A percentile compares a stretch with the other conserved stretches of the same genome.
These are phyloP conservation scores for Cucurbita ficifolia DNA, from an alignment of 306 rosid genomes.

Conservation along the genomic window DNA sequence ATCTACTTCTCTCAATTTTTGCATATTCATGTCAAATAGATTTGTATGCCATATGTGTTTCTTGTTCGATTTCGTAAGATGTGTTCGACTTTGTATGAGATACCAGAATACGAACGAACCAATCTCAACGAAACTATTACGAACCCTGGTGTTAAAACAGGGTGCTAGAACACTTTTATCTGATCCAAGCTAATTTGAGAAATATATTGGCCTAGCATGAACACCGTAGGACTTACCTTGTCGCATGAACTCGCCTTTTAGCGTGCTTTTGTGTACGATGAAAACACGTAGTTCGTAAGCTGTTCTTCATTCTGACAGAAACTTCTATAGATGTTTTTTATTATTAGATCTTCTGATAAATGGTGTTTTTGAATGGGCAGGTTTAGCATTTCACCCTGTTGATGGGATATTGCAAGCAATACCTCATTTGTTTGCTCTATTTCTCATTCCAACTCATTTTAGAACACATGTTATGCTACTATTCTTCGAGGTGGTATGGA, in stretches of 20 bases:
- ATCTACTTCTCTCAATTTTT: constrained; percentile 5
- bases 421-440: constrained; percentile 50
- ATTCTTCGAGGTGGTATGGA: constrained; percentile 70
- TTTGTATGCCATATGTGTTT: not conserved
- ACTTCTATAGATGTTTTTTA: not conserved
- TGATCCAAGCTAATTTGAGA: not conserved
- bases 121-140: not conserved
- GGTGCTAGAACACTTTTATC: not conserved
- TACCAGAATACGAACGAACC: not conserved
- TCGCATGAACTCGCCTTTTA: not conserved
- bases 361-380: constrained; percentile 24
- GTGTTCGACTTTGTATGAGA: not conserved
- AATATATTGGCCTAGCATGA: not conserved
- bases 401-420: constrained; percentile 90
- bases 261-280: not conserved
- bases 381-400: constrained; percentile 89
- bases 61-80: not conserved
- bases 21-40: not conserved
- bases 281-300: not conserved
- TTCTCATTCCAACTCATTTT: constrained; percentile 63
- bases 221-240: not conserved
- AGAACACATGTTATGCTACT: constrained; percentile 48
- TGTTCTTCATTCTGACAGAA: not conserved
- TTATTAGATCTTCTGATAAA: not conserved
- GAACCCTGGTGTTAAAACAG: not conserved